Evolutionary conservation across 192 early-diverging fungal genomes (phyloP).

Genomic region (Coemansia reversa): DNA sequence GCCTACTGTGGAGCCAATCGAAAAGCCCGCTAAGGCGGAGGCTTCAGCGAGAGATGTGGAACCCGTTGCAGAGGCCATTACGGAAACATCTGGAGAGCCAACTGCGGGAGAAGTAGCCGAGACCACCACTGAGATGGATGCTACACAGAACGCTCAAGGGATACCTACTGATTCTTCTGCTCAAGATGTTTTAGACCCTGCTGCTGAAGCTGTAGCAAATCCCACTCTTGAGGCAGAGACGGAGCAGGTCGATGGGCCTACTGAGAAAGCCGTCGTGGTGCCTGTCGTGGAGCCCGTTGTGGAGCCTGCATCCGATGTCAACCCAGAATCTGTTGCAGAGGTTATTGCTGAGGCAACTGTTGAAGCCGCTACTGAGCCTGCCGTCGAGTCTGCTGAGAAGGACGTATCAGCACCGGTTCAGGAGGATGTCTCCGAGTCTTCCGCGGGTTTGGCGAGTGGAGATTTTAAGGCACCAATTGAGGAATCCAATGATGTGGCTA

Average conservation of each 20-base stretch:
- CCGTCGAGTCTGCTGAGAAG: not conserved
- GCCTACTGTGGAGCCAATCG: not conserved
- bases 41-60: not conserved
- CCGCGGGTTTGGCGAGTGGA: not conserved
- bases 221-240: not conserved
- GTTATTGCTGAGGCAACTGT: not conserved
- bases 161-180: not conserved
- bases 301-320: not conserved
- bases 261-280: not conserved
- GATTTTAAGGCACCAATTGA: slow-evolving; percentile 3
- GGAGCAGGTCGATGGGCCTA: not conserved
- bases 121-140: not conserved
- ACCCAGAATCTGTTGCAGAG: not conserved
- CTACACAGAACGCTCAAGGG: not conserved
- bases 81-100: not conserved
- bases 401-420: not conserved
- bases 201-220: too few species aligned
- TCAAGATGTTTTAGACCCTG: not conserved
- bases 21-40: not conserved
- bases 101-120: not conserved
- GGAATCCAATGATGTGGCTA: not conserved
- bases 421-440: not conserved
- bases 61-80: not conserved
- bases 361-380: not conserved
- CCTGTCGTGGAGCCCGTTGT: not conserved